These are phyloP conservation scores for Diplodia intermedia DNA, from an alignment of 2,329 filamentous ascomycete species.

Conservation along the genomic window DNA sequence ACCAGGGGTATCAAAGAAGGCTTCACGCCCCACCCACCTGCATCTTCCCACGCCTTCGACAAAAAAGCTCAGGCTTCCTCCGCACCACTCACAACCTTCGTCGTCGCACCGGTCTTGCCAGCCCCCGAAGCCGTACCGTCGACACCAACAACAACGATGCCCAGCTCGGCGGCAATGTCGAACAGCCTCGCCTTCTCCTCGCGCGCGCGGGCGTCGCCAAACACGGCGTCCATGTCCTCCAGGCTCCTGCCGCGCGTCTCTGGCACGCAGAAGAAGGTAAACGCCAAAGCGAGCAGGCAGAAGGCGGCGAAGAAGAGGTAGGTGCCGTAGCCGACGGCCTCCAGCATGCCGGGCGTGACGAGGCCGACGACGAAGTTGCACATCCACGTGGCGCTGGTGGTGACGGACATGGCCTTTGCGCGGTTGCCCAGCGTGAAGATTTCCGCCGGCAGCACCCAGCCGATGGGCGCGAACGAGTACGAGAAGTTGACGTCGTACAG, in stretches of 20 bases:
- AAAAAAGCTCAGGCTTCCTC: neutral
- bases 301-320: slow-evolving; percentile 47
- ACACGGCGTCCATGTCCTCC: slow-evolving; percentile 43
- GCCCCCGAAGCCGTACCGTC: neutral
- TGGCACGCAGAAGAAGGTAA: slow-evolving; percentile 42
- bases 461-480: slow-evolving; percentile 77
- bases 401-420: slow-evolving; percentile 57
- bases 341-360: slow-evolving; percentile 68
- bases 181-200: slow-evolving; percentile 29
- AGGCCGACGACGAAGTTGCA: slow-evolving; percentile 70
- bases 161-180: slow-evolving; percentile 38
- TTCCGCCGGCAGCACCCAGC: slow-evolving; percentile 63
- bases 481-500: slow-evolving; percentile 61
- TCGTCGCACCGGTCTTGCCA: neutral
- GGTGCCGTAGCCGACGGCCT: slow-evolving; percentile 59
- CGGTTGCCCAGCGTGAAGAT: slow-evolving; percentile 56
- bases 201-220: slow-evolving; percentile 27
- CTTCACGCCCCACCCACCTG: too few species aligned
- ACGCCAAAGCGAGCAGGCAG: slow-evolving; percentile 40
- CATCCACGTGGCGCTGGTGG: slow-evolving; percentile 63
- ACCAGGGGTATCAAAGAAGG: too few species aligned
- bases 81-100: neutral
- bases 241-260: slow-evolving; percentile 44
- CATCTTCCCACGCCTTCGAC: too few species aligned
- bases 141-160: slow-evolving; percentile 23